Percentiles rank a stretch among this genome's conserved stretches.
phyloP scores from a whole-genome alignment of 2,329 filamentous ascomycete species.

The Aspergillus jensenii region DNA sequence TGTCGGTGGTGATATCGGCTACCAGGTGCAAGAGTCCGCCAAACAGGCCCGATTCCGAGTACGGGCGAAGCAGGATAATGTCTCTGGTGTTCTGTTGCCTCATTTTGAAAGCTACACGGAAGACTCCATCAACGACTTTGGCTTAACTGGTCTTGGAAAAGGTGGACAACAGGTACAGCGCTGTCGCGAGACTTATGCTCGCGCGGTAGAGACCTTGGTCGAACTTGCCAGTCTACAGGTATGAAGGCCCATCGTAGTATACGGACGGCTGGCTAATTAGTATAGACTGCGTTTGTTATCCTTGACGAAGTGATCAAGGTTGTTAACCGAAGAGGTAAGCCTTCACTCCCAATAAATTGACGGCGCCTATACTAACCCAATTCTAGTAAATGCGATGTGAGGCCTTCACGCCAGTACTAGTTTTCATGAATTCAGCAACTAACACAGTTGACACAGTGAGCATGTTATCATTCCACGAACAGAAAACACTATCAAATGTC shows the following conservation, averaged over 20 bases:
- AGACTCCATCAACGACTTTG: conserved; percentile 93
- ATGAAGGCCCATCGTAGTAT: conserved; percentile 14
- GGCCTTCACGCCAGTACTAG: conserved; percentile 28
- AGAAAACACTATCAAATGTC: conserved; percentile 99
- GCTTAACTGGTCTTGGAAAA: conserved; percentile 90
- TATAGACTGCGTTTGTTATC: conserved; percentile 89
- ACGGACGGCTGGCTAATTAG: not conserved
- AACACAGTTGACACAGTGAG: conserved; percentile 37
- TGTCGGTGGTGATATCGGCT: conserved; percentile 90
- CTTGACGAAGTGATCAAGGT: conserved; percentile 99
- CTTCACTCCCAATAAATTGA: not conserved
- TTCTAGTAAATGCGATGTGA: conserved; percentile 84
- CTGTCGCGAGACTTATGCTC: conserved; percentile 91
- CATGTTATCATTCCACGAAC: conserved; percentile 90
- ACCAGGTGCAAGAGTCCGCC: conserved; percentile 95
- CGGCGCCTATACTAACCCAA: conserved; percentile 22
- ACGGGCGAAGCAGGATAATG: conserved; percentile 95
- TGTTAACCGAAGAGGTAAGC: conserved; percentile 85
- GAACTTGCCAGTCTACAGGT: conserved; percentile 89
- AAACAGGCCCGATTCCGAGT: conserved; percentile 91
- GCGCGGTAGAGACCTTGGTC: conserved; percentile 92
- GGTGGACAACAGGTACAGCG: conserved; percentile 95
- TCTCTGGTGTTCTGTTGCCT: conserved; percentile 91
- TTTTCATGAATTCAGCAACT: not conserved
- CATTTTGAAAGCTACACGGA: conserved; percentile 88